Conservation (phyloP, 2,329 filamentous ascomycete species). For the Ciborinia camelliae region DNA sequence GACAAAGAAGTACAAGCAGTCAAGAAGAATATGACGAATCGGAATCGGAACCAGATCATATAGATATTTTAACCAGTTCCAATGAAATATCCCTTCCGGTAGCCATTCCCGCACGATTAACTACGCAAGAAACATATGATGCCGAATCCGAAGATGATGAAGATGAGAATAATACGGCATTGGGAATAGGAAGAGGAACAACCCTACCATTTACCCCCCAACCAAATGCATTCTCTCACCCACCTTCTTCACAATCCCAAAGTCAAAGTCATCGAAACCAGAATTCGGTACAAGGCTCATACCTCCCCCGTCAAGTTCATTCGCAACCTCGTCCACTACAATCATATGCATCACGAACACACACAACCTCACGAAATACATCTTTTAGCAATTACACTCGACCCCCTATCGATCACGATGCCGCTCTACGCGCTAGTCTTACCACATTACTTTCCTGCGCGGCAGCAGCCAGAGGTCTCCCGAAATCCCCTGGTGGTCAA, state of each 20-base stretch:
- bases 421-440: constrained; percentile 85
- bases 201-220: constrained; percentile 70
- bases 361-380: constrained; percentile 37
- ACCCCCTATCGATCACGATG: constrained; percentile 88
- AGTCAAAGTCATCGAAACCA: constrained; percentile 32
- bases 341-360: constrained; percentile 39
- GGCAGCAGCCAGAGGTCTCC: constrained; percentile 78
- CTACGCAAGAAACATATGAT: constrained; percentile 23
- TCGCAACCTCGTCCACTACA: constrained; percentile 23
- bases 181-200: constrained; percentile 50
- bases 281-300: constrained; percentile 43
- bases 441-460: constrained; percentile 91
- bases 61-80: constrained; percentile 52
- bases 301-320: constrained; percentile 35
- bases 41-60: constrained; percentile 78
- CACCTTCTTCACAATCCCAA: constrained; percentile 52
- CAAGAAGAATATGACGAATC: constrained; percentile 95
- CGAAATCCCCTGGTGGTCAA: constrained; percentile 44
- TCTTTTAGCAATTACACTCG: constrained; percentile 42
- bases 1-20: constrained; percentile 60
- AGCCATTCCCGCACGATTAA: constrained; percentile 29
- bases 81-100: constrained; percentile 46
- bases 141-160: constrained; percentile 42
- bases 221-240: constrained; percentile 89
- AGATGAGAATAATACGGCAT: constrained; percentile 69